These are phyloP conservation scores for Picea glauca DNA, from an alignment of 75 land plant genomes.

Conservation along the genomic window DNA sequence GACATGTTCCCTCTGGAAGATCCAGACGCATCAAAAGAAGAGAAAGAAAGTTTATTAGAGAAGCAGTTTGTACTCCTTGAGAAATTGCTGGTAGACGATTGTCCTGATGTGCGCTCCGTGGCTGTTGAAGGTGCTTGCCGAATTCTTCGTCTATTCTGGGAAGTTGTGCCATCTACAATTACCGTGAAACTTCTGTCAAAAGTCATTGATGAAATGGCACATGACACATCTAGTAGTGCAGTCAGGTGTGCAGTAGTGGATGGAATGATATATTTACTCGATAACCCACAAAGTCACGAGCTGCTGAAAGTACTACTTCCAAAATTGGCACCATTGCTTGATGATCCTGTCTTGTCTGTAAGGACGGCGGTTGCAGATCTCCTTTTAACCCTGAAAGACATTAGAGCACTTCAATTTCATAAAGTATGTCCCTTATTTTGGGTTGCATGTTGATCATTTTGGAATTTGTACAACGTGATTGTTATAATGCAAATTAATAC, in stretches of 20 bases:
- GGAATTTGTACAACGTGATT: neutral
- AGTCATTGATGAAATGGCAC: conserved; percentile 65
- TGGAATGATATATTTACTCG: conserved; percentile 74
- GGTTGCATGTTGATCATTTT: neutral
- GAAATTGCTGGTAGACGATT: conserved; percentile 65
- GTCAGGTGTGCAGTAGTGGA: conserved; percentile 68
- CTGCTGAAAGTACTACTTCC: conserved; percentile 74
- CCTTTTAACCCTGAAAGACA: conserved; percentile 60
- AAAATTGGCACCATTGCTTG: conserved; percentile 51
- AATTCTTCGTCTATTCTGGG: conserved; percentile 82
- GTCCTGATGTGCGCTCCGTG: conserved; percentile 69
- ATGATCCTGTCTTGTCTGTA: conserved; percentile 53
- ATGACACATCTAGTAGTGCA: conserved; percentile 51
- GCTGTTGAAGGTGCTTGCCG: conserved; percentile 85
- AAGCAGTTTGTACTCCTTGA: conserved; percentile 78
- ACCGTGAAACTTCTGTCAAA: conserved; percentile 62
- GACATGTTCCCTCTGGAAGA: conserved; percentile 89
- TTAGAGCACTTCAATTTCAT: conserved; percentile 57
- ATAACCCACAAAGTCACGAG: conserved; percentile 82
- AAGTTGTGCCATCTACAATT: conserved; percentile 65
- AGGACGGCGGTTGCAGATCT: conserved; percentile 61
- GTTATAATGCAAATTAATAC: neutral
- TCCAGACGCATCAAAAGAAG: conserved; percentile 79
- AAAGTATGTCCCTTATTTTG: conserved; percentile 39
- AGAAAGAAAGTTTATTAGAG: conserved; percentile 65